Evolutionary conservation across 208 protist genomes (phyloP).

Genomic region (Wallacemonas sp.): DNA sequence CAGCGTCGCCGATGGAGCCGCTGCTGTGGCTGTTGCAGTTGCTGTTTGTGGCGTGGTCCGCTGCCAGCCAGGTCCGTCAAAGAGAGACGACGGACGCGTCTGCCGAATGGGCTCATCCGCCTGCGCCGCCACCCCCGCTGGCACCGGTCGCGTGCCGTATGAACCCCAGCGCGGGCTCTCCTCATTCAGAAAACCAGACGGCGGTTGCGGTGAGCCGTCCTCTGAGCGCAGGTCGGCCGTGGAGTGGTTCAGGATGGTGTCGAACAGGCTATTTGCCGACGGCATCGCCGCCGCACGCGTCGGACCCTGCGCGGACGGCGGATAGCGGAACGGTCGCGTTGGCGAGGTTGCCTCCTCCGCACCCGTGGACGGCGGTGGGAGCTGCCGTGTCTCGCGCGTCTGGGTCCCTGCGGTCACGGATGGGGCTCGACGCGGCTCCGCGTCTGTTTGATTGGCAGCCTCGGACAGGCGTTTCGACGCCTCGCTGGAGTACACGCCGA

Average conservation of each 20-base stretch:
- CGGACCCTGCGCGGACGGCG: neutral
- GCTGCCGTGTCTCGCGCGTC: slow-evolving; percentile 1
- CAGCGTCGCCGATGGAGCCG: neutral
- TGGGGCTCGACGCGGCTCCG: neutral
- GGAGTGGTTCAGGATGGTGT: slow-evolving; percentile 12
- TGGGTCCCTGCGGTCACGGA: slow-evolving; percentile 14
- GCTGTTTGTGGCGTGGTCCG: neutral
- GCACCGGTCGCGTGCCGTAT: neutral
- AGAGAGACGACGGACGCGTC: neutral
- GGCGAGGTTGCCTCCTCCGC: neutral
- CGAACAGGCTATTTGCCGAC: slow-evolving; percentile 3
- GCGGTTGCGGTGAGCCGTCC: neutral
- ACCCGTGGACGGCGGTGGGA: neutral
- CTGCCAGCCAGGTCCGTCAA: slow-evolving; percentile 8
- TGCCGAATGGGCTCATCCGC: neutral
- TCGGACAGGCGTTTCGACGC: slow-evolving; percentile 10
- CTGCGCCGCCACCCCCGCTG: neutral
- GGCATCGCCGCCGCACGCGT: neutral
- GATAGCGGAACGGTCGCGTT: slow-evolving; percentile 6
- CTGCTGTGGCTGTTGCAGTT: neutral
- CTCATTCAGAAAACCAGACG: neutral
- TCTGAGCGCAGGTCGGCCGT: slow-evolving; percentile 8
- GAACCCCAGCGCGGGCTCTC: neutral
- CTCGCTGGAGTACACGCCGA: slow-evolving; percentile 28
- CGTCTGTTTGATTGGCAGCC: neutral